Evolutionary conservation across 139 green algal species (phyloP).

Genomic region (Chlorella sp.): DNA sequence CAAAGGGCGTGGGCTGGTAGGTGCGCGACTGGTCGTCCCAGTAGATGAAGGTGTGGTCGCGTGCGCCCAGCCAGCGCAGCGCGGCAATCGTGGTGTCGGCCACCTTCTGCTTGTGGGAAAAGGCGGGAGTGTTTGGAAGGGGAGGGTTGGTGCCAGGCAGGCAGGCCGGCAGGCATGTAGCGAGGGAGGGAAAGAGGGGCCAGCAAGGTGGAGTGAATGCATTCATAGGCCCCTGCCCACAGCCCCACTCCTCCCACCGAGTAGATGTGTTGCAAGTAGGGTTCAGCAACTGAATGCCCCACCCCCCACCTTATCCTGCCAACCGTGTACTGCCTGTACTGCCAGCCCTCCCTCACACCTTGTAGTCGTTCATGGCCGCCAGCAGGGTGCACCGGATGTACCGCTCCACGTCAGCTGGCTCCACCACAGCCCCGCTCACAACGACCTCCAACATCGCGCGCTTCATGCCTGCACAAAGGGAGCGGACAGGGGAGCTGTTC

Average conservation of each 20-base stretch:
- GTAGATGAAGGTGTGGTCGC: constrained; percentile 46
- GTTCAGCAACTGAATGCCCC: background rate
- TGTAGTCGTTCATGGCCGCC: constrained; percentile 51
- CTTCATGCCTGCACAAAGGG: constrained; percentile 72
- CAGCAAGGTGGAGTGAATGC: too few relatives aligned
- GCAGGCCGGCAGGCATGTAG: background rate
- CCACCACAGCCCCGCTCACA: constrained; percentile 67
- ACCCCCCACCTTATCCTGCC: background rate
- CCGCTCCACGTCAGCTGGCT: constrained; percentile 65
- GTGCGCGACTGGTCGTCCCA: constrained; percentile 41
- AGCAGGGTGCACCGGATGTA: constrained; percentile 86
- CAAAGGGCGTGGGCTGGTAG: constrained; percentile 64
- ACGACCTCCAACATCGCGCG: constrained; percentile 85
- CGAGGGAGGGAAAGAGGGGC: background rate
- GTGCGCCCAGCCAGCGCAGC: constrained; percentile 73
- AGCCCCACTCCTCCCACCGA: too few relatives aligned
- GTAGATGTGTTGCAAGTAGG: too few relatives aligned
- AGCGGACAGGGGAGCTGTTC: background rate
- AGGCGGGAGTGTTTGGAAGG: too few relatives aligned
- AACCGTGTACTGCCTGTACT: background rate
- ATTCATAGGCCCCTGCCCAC: too few relatives aligned
- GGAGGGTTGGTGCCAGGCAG: background rate
- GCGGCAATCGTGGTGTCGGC: constrained; percentile 52
- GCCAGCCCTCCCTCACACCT: background rate
- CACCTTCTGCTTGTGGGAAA: constrained; percentile 36